A percentile compares a stretch with the other conserved stretches of the same genome.
These are phyloP conservation scores for Penicillium capsulatum DNA, from an alignment of 2,329 filamentous ascomycete genomes.

Conservation along the genomic window DNA sequence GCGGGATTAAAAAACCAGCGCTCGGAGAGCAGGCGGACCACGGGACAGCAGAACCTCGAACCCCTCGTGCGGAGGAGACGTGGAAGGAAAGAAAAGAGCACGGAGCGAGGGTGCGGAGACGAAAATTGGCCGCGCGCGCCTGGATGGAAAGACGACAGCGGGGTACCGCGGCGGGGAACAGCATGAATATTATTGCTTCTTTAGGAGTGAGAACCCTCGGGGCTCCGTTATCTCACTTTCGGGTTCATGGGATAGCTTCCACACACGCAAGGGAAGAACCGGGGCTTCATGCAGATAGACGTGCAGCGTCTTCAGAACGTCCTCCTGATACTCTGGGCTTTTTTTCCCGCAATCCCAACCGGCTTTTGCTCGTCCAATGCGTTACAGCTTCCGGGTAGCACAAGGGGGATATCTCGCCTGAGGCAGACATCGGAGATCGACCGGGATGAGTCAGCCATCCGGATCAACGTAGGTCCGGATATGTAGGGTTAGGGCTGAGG, in stretches of 20 bases:
- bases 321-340: too few species aligned
- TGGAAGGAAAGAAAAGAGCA: slow-evolving; percentile 6
- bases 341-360: too few species aligned
- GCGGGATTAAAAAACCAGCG: slow-evolving; percentile 17
- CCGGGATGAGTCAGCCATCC: slow-evolving; percentile 2
- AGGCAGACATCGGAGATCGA: slow-evolving; percentile 1
- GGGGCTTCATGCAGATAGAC: too few species aligned
- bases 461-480: neutral
- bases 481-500: slow-evolving; percentile 24
- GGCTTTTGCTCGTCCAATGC: too few species aligned
- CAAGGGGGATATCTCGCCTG: neutral
- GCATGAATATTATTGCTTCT: slow-evolving; percentile 26
- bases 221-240: slow-evolving; percentile 10
- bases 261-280: neutral
- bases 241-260: slow-evolving; percentile 12
- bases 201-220: slow-evolving; percentile 23
- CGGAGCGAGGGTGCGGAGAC: slow-evolving; percentile 18
- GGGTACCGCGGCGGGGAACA: slow-evolving; percentile 24
- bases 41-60: slow-evolving; percentile 14
- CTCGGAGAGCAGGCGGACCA: slow-evolving; percentile 14
- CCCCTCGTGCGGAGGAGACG: slow-evolving; percentile 15
- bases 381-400: too few species aligned
- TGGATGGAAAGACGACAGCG: slow-evolving; percentile 22
- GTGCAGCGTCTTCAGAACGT: too few species aligned
- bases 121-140: slow-evolving; percentile 20